Base-by-base conservation (phyloP, 2,329 filamentous ascomycete species). In the Fusarium protoensiforme region DNA sequence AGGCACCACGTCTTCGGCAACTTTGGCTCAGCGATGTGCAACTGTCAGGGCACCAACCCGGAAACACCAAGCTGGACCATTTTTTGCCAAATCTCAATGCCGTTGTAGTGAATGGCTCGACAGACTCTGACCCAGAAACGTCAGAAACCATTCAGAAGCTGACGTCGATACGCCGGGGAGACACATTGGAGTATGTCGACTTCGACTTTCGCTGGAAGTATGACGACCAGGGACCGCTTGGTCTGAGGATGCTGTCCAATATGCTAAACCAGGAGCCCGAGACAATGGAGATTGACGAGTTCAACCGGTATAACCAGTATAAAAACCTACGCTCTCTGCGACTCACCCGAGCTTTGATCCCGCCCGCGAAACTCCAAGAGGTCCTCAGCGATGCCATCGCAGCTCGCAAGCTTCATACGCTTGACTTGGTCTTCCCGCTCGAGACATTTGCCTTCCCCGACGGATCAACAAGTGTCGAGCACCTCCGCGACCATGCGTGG, bases 381-480 rank as follows among this genome's bases (percentile, higher is more conserved):
- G 64, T 79, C 11, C 74, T 84, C 20, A 63, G 66, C 11, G 64
- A 73, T 18, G 65, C 81, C 11, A 61, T 84, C 16, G 56, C 65
- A 18, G 67, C 71, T 2, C 75, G 78, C 24, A 80, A 75, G 16
- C 74, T 85, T 5, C 74, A 79, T 33, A 80, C 80, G 1, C 75
- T 84, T 16, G 83, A 83, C 63, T 77, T 84, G 20, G 78, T 80
- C 3, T 84, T 84, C 63, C 81, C 80, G 2, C 72, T 78, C 1
- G 77, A 79, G 4, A 36, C 67, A 20, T 57, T 78, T 33, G 62
- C 75, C 14, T 74, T 71, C 7, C 70, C 62, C 2, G 54, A 65
- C n/a, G 82, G 80, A 14, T 61, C 69, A n/a, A 58, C 59, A n/a
- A 79, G 78, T 63, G 65, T 68, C 13, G 64, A 76, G 16, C 79